Percentiles rank a stretch among this genome's conserved stretches.
phyloP scores from a whole-genome alignment of 768 basidiomycete genomes.

The Pholiota microspora region DNA sequence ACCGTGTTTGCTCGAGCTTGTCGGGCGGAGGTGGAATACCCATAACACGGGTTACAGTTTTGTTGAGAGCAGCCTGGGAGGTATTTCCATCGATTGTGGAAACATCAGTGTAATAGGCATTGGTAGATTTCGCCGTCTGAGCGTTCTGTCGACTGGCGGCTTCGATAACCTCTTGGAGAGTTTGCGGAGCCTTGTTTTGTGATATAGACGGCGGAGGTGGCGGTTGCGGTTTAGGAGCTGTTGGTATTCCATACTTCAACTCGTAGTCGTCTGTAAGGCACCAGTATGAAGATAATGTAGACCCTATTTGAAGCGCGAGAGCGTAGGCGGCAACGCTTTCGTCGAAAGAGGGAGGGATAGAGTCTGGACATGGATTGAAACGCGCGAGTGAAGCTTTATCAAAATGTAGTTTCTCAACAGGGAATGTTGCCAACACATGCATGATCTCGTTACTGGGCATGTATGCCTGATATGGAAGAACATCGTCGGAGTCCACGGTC shows the following conservation, averaged over 20 bases:
- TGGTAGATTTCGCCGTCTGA: conserved; percentile 1
- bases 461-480: conserved; percentile 77
- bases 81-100: conserved; percentile 17
- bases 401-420: conserved; percentile 42
- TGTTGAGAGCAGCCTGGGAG: conserved; percentile 22
- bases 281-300: conserved; percentile 63
- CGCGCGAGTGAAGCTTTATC: conserved; percentile 34
- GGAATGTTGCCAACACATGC: conserved; percentile 42
- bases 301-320: conserved; percentile 70
- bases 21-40: conserved; percentile 15
- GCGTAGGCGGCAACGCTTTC: conserved; percentile 64
- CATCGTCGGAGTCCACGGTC: conserved; percentile 49
- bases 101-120: conserved; percentile 16
- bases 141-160: conserved; percentile 42
- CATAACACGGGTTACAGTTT: conserved; percentile 21
- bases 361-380: conserved; percentile 53
- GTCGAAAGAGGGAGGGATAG: conserved; percentile 34
- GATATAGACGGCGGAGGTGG: conserved; percentile 11
- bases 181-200: conserved; percentile 17
- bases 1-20: conserved; percentile 47
- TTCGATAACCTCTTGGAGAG: conserved; percentile 43
- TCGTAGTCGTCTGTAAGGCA: conserved; percentile 73
- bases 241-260: conserved; percentile 47
- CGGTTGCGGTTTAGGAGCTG: conserved; percentile 11
- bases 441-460: conserved; percentile 53